Percentiles rank a stretch among this genome's conserved stretches.
These are phyloP conservation scores for Hypoxylon sp. DNA, from an alignment of 2,329 filamentous ascomycete species.

Conservation along the genomic window DNA sequence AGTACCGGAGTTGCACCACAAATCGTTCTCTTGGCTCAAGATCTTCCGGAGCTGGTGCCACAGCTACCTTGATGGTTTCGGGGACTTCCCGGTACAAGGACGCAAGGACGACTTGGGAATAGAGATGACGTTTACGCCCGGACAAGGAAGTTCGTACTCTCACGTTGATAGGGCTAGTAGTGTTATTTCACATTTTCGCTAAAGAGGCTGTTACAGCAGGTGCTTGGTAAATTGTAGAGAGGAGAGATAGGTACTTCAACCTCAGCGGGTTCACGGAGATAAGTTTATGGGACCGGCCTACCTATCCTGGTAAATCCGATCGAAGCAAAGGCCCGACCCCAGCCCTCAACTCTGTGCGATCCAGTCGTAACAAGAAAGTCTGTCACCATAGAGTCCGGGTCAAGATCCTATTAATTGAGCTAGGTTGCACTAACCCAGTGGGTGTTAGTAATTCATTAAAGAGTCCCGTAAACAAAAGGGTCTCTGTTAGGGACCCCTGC, in stretches of 20 bases:
- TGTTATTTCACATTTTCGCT: neutral
- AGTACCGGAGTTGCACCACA: neutral
- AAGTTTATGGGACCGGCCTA: neutral
- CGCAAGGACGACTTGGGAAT: neutral
- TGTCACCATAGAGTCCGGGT: too few species aligned
- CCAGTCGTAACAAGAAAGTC: too few species aligned
- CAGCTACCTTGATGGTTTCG: neutral
- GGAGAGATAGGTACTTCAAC: neutral
- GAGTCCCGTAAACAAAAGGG: neutral
- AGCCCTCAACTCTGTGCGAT: too few species aligned
- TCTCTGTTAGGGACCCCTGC: constrained; percentile 3
- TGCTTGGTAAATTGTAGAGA: neutral
- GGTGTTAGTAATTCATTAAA: constrained; percentile 8
- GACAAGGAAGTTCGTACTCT: neutral
- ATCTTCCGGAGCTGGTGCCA: neutral
- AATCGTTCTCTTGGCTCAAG: neutral
- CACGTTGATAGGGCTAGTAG: neutral
- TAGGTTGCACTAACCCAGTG: neutral
- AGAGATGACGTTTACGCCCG: neutral
- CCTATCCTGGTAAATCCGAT: too few species aligned
- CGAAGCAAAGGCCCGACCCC: too few species aligned
- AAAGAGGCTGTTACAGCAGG: neutral
- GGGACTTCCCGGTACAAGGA: neutral
- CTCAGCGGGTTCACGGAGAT: neutral
- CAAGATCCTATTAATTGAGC: neutral